Percentiles rank a stretch among this genome's conserved stretches.
Evolutionary conservation across 495 filamentous ascomycete genomes (phyloP).

Genomic region (Talaromyces ruber): DNA sequence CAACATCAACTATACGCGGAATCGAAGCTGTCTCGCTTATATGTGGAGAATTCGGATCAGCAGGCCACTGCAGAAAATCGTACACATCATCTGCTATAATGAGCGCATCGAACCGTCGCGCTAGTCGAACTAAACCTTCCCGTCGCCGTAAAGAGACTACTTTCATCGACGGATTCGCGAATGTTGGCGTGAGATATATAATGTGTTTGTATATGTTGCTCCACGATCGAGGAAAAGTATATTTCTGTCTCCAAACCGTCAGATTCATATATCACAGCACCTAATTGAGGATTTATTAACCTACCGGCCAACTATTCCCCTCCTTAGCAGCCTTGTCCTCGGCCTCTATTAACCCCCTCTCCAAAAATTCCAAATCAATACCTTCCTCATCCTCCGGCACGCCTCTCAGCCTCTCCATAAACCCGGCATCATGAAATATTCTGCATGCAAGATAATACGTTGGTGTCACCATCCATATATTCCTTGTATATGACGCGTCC

Average conservation of each 20-base stretch:
- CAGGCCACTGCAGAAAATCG: conserved; percentile 71
- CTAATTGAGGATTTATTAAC: not conserved
- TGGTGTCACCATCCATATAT: conserved; percentile 72
- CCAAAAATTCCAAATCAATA: conserved; percentile 53
- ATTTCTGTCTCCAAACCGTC: conserved; percentile 14
- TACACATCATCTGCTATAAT: conserved; percentile 88
- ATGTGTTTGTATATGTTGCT: conserved; percentile 71
- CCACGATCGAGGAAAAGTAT: conserved; percentile 36
- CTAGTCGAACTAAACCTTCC: conserved; percentile 53
- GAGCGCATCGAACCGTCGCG: conserved; percentile 65
- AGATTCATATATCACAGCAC: not conserved
- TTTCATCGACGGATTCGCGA: conserved; percentile 70
- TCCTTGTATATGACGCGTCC: conserved; percentile 65
- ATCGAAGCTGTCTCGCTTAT: conserved; percentile 36
- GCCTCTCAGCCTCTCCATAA: conserved; percentile 49
- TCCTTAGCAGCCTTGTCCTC: conserved; percentile 21
- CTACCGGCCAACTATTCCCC: conserved; percentile 31
- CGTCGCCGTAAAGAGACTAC: conserved; percentile 60
- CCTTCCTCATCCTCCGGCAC: conserved; percentile 71
- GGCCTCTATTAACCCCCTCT: conserved; percentile 32
- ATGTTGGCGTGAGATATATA: conserved; percentile 78
- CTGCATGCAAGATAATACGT: conserved; percentile 71
- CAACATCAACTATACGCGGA: conserved; percentile 70
- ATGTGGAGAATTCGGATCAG: conserved; percentile 17
- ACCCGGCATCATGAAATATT: conserved; percentile 73